Evolutionary conservation across 192 early-diverging fungal genomes (phyloP), one percentile per base, ranked within the genome.

Genomic region (Martensiomyces pterosporus): DNA sequence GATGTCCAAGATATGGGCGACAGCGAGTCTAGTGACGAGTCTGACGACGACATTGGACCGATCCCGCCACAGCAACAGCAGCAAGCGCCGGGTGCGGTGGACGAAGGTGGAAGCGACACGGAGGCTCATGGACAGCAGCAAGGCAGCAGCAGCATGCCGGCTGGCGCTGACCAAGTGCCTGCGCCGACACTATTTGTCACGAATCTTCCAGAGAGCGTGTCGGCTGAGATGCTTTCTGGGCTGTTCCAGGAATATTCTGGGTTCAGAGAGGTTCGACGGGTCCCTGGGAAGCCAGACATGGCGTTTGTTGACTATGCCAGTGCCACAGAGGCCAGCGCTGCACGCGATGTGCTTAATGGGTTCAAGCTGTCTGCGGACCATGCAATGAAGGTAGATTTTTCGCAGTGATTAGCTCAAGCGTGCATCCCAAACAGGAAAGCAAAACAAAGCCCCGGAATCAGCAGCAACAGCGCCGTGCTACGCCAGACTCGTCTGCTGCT

Each of bases 201-300:
- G 35, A 69, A 68, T 29, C 41, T 76, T 14, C 73, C 73, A 1
- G 50, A 44, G 3, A 49, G 25, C 9, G 21, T 69, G 8, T 69
- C 66, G 33, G 43, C 29, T 9, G 62, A 64, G 4, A 56, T 57
- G 54, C 53, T 76, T 13, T 21, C 45, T 2, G 66, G 55, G 18
- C 51, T 76, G 50, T 76, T 76, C 47, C 61, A 57, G 52, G 57
- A 76, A 43, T 76, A 76, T 23, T 52, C 32, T 4, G 73, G 73
- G 12, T 76, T 76, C 43, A 52, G 26, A 24, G 61, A 62, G n/a
- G 61, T 76, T 6, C 57, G 73, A 17, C 45, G 25, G 27, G 40
- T 66, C 14, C 42, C 60, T 2, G 73, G 73, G 24, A 60, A 50
- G 24, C 24, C 29, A 43, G 62, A 56, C 9, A 60, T 69, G 39